A percentile compares a stretch with the other conserved stretches of the same genome.
Evolutionary conservation across 345 rosid genomes (phyloP).

Genomic region (Triadica sebifera): DNA sequence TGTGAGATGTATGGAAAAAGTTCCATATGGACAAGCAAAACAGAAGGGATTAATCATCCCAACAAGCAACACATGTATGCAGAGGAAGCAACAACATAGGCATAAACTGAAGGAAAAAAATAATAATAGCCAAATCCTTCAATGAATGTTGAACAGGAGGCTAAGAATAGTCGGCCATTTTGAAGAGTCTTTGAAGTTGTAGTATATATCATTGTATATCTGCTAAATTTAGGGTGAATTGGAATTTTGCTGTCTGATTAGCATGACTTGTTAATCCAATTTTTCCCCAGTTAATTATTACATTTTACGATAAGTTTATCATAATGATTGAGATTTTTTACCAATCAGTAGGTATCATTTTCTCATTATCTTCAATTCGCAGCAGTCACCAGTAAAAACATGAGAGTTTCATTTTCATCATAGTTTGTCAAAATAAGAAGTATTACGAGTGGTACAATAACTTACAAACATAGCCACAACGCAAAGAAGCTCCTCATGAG

Average conservation of each 20-base stretch:
- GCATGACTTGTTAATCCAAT: neutral
- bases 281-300: neutral
- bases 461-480: slow-evolving; percentile 75
- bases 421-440: slow-evolving; percentile 2
- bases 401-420: neutral
- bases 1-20: neutral
- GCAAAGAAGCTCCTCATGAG: slow-evolving; percentile 97
- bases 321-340: neutral
- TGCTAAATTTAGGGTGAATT: neutral
- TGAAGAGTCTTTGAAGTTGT: neutral
- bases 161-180: neutral
- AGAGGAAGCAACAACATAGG: neutral
- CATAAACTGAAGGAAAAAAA: neutral
- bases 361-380: neutral
- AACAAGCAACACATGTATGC: neutral
- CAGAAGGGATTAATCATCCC: neutral
- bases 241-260: neutral
- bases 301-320: neutral
- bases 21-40: neutral
- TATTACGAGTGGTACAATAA: neutral
- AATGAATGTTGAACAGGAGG: neutral
- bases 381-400: neutral
- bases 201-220: neutral
- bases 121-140: neutral
- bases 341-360: neutral